A percentile compares a stretch with the other conserved stretches of the same genome.
Evolutionary conservation across 2,329 filamentous ascomycete genomes (phyloP).

Genomic region (Penicillium occitanis): DNA sequence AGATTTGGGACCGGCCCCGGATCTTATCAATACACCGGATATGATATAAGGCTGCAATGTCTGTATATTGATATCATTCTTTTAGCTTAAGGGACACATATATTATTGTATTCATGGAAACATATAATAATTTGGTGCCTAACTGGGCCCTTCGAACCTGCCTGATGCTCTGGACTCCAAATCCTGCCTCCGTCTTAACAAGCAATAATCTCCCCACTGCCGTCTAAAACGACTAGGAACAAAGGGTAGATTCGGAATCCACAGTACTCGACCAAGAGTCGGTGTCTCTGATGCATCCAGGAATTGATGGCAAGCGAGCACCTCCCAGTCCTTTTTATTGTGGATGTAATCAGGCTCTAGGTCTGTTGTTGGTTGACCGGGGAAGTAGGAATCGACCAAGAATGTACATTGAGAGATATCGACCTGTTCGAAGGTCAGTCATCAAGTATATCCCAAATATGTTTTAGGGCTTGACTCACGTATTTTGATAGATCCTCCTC

Average conservation of each 20-base stretch:
- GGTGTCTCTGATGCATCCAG: conserved; percentile 75
- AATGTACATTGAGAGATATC: conserved; percentile 75
- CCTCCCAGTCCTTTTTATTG: conserved; percentile 74
- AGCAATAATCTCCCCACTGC: conserved; percentile 85
- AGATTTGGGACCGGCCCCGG: too few species aligned
- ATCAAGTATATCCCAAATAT: not conserved
- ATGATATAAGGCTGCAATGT: not conserved
- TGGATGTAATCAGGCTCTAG: conserved; percentile 79
- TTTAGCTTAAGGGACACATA: not conserved
- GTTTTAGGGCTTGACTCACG: conserved; percentile 46
- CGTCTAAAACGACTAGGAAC: conserved; percentile 69
- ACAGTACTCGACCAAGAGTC: conserved; percentile 72
- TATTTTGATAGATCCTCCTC: conserved; percentile 86
- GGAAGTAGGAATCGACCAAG: conserved; percentile 82
- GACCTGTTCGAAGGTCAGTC: conserved; percentile 44
- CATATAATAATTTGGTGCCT: not conserved
- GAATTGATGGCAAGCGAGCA: conserved; percentile 72
- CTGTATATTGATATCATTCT: not conserved
- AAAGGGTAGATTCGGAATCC: conserved; percentile 71
- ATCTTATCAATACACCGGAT: too few species aligned
- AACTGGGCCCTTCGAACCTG: not conserved
- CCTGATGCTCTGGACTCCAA: not conserved
- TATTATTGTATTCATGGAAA: not conserved
- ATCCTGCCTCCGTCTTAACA: conserved; percentile 58
- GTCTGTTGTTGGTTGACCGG: conserved; percentile 57